Evolutionary conservation across 768 basidiomycete genomes (phyloP), one percentile per base, ranked within the genome.

Genomic region (Mycena venus): DNA sequence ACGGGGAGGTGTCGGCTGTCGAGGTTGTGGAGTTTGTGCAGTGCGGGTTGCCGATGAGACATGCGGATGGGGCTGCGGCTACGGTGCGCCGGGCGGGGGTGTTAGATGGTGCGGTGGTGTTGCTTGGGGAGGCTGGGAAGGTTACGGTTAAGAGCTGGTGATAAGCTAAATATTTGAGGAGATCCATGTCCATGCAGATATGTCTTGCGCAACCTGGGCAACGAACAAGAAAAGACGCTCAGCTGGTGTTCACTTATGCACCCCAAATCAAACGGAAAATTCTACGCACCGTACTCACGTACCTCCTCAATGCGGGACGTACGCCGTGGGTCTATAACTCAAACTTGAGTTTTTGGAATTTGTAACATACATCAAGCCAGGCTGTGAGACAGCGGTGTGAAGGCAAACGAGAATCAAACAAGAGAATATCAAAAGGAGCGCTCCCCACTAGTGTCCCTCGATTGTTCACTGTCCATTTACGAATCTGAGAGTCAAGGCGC

Each of bases 111-210:
- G 49, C 63, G 63, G 63, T 65, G 42, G 63, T 51, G 32, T 49
- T 65, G 49, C 47, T 65, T 34, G 63, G 47, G 31, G 44, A 49
- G 40, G 38, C 23, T 62, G 49, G 49, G 49, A 25, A 51, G 23
- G 49, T 51, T 51, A 51, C 42, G 62, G 62, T 64, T 29, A 64
- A 64, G 44, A 64, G 62, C 62, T 64, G 62, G 62, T 64, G 32
- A 64, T 47, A 62, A 42, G 56, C 56, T 58, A 58, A 21, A 58
- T 34, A 58, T 58, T 32, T 58, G 40, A 42, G 10, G 56, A 58
- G 56, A 58, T 58, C 56, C 32, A 58, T 58, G 32, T 58, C 56
- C 56, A 34, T n/a, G n/a, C n/a, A n/a, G n/a, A n/a, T 58, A 58
- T 58, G 31, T 32, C 56, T 58, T 58, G 56, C 56, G 56, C 32